Evolutionary conservation across 768 basidiomycete species (phyloP).

Genomic region (Lentinula sp.): DNA sequence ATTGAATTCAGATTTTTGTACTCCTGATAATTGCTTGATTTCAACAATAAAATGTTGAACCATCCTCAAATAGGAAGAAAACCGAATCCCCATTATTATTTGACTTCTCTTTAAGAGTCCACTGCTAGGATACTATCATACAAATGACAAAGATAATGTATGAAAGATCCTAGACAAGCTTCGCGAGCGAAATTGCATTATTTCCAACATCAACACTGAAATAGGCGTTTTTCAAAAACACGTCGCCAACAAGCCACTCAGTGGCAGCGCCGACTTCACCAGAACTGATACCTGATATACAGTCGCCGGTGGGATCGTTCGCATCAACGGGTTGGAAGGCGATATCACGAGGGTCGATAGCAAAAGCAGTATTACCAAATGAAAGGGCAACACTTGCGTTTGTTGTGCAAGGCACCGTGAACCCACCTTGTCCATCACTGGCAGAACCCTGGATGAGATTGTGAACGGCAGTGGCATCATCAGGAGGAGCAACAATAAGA

Average conservation of each 20-base stretch:
- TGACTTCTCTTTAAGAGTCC: neutral
- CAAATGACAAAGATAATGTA: neutral
- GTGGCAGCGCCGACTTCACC: slow-evolving; percentile 53
- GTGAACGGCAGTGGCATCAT: slow-evolving; percentile 35
- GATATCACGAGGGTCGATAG: slow-evolving; percentile 63
- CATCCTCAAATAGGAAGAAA: neutral
- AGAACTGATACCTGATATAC: slow-evolving; percentile 63
- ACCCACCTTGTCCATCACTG: slow-evolving; percentile 37
- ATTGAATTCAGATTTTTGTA: too few relatives aligned
- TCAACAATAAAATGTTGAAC: neutral
- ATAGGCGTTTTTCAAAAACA: slow-evolving; percentile 35
- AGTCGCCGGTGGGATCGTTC: slow-evolving; percentile 51
- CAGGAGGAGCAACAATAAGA: slow-evolving; percentile 38
- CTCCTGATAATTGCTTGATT: too few relatives aligned
- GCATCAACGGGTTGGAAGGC: slow-evolving; percentile 47
- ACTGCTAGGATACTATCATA: slow-evolving; percentile 1
- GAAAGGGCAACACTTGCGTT: slow-evolving; percentile 37
- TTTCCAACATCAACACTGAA: slow-evolving; percentile 26
- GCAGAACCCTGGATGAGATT: slow-evolving; percentile 34
- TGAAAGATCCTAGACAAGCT: slow-evolving; percentile 22
- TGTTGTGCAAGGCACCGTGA: slow-evolving; percentile 46
- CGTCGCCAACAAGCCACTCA: slow-evolving; percentile 57
- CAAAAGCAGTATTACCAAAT: slow-evolving; percentile 39
- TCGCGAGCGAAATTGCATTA: slow-evolving; percentile 28
- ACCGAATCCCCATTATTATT: neutral